Percentiles rank a stretch among this genome's conserved stretches.
phyloP scores from a whole-genome alignment of 768 basidiomycete genomes.

The Kwoniella pini region DNA sequence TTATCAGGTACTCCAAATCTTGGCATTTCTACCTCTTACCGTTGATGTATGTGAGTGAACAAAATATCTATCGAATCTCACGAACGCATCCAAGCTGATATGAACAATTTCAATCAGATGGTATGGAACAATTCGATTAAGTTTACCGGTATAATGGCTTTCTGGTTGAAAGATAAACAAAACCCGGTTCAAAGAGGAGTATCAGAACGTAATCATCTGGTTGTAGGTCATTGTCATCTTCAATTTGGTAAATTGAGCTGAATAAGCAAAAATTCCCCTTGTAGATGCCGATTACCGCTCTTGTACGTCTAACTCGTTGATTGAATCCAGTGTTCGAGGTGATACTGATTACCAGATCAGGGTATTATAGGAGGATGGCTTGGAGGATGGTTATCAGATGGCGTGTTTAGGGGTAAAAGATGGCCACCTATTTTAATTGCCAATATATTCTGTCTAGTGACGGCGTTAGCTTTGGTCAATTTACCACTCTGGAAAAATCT shows the following conservation, averaged over 20 bases:
- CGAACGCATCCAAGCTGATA: background rate
- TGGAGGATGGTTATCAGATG: background rate
- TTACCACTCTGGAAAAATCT: background rate
- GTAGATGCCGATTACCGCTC: background rate
- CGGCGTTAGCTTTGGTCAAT: background rate
- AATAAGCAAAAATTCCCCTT: no score
- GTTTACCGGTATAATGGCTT: background rate
- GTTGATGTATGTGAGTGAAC: constrained; percentile 9
- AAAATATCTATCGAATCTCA: background rate
- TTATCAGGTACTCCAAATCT: background rate
- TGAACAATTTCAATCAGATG: background rate
- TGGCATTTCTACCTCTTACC: constrained; percentile 10
- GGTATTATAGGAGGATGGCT: background rate
- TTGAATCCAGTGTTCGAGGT: no score
- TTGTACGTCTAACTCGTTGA: background rate
- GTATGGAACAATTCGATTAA: constrained; percentile 9
- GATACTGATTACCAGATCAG: background rate
- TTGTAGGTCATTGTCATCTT: background rate
- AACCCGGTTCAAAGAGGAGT: constrained; percentile 7
- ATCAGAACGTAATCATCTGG: constrained; percentile 2
- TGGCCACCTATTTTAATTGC: background rate
- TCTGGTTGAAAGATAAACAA: constrained; percentile 5
- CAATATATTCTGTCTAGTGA: background rate
- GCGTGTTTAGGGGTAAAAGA: background rate
- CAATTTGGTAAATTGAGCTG: background rate